These are phyloP conservation scores for carrot (Daucus carota) DNA, from an alignment of 129 eudicot species.

Conservation along the genomic window DNA sequence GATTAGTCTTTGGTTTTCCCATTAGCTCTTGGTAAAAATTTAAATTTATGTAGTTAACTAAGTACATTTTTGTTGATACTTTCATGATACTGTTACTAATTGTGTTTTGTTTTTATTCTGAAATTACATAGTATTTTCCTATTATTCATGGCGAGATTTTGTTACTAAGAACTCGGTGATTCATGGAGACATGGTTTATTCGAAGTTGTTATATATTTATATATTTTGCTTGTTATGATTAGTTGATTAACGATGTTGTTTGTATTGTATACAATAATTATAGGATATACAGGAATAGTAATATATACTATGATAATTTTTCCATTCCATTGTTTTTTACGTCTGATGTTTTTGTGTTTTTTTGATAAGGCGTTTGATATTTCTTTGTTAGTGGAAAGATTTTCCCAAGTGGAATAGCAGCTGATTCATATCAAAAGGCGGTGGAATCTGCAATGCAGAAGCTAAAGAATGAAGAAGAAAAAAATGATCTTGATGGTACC, in stretches of 20 bases:
- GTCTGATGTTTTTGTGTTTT: too few species aligned
- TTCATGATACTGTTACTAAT: not conserved
- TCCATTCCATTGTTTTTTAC: too few species aligned
- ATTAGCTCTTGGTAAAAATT: not conserved
- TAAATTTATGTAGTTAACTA: not conserved
- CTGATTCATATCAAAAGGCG: slow-evolving; percentile 71
- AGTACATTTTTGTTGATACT: not conserved
- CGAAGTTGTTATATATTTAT: too few species aligned
- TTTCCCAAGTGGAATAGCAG: slow-evolving; percentile 73
- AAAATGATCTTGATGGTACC: slow-evolving; percentile 23
- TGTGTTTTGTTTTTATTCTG: too few species aligned
- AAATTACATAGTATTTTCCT: too few species aligned
- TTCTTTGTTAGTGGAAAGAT: slow-evolving; percentile 61
- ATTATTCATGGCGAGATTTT: too few species aligned
- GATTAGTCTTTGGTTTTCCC: not conserved
- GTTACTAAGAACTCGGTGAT: too few species aligned
- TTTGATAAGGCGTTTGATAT: too few species aligned
- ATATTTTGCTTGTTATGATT: too few species aligned
- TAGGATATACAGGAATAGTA: not conserved
- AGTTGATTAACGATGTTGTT: not conserved
- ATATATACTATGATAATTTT: too few species aligned
- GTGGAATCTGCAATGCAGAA: slow-evolving; percentile 77
- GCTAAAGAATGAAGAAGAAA: slow-evolving; percentile 38
- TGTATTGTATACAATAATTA: not conserved
- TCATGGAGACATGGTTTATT: too few species aligned